Base-by-base conservation (phyloP, 2,329 filamentous ascomycete genomes). In the Hypoxylon sp. region DNA sequence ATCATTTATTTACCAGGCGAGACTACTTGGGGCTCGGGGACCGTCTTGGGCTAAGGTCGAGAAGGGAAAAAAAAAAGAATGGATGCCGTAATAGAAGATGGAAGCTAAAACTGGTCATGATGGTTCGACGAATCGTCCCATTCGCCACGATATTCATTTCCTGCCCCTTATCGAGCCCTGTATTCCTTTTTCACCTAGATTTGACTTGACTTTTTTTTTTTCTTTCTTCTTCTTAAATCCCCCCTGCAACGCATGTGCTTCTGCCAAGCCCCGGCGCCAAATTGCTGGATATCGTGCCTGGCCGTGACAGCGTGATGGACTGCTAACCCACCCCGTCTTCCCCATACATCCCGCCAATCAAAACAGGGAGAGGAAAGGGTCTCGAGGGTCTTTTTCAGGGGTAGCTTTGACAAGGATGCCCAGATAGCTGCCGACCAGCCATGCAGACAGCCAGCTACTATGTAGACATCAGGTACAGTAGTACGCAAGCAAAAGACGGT, bases 41-140 rank as follows among this genome's bases (percentile, higher is more conserved):
- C 29, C 13, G 20, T 37, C 13, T n/a, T 3, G 24, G 40, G 49
- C 21, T 47, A 57, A 51, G 21, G n/a, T n/a, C n/a, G n/a, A n/a
- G n/a, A n/a, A n/a, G n/a, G n/a, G n/a, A n/a, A n/a, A n/a, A n/a
- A 40, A 52, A 46, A 50, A 60, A 50, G 11, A 33, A 33, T 17
- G 46, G 40, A 38, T 27, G 47, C 43, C 27, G 37, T 46, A 13
- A 29, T 29, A 20, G 41, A 45, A 43, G 46, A 52, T 13, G 15
- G 11, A 29, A 29, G 33, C 13, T 33, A 20, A 42, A 45, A 40
- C 5, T 24, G 31, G 35, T 71, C 69, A 71, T 71, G 62, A 68
- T 71, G 68, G 69, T 60, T 69, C 67, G 67, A 71, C 67, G 52
- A 53, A 64, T 69, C 66, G 64, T 65, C 60, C 68, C 60, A 67